Base-by-base conservation (phyloP, 1,284 basidiomycete genomes). In the Psilocybe mexicana region DNA sequence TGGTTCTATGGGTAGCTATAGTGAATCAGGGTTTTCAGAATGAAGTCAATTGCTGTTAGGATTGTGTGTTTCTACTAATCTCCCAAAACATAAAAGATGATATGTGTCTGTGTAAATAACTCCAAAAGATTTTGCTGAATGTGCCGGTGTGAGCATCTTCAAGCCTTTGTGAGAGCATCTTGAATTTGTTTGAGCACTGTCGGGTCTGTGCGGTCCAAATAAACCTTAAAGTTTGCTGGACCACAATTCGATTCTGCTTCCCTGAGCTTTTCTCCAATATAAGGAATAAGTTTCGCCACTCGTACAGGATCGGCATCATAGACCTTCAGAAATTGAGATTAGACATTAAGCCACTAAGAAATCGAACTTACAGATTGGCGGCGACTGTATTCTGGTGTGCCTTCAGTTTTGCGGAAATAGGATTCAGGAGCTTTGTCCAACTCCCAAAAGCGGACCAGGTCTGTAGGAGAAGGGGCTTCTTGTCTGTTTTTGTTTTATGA, bases 221-320 rank as follows among this genome's bases (percentile, higher is more conserved):
- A 90, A 36, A 73, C 71, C 55, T 90, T 82, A 70, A 93, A 84
- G 4, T 73, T 69, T 33, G 78, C 73, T 3, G 78, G 71, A n/a
- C 87, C 87, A 58, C 79, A 82, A 14, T 70, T 72, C 2, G 73
- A 73, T 66, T 87, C 85, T 0, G 86, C 88, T 62, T 88, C 81
- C 61, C 81, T 80, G 52, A 93, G 68, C 14, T 81, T 78, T 36
- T 73, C 73, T 2, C 75, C 79, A 54, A 93, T 73, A 67, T 79
- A 90, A 6, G 75, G 69, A 18, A 83, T 84, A 18, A 93, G 80
- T 43, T 82, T 80, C 2, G 78, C 75, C 2, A 78, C 85, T 40
- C 87, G 84, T 28, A 91, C 83, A 0, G 86, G 85, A 69, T 93
- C 91, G 33, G 72, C 76, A 23, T 88, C 80, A 63, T 83, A 88